These are phyloP conservation scores for Mortierella sp. DNA, from an alignment of 371 early-diverging fungal genomes.

Conservation along the genomic window DNA sequence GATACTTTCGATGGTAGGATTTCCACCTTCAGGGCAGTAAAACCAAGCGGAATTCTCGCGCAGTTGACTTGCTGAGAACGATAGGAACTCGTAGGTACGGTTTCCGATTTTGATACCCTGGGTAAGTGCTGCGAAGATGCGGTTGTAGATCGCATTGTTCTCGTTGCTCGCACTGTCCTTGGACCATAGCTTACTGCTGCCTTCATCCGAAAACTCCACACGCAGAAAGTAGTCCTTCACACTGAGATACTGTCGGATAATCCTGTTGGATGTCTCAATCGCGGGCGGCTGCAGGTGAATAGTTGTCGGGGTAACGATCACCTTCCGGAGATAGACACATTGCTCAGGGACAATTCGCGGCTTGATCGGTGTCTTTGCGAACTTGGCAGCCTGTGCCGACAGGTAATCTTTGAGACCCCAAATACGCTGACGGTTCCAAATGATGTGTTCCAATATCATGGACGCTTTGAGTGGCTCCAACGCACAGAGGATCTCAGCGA, in stretches of 20 bases:
- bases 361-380: slow-evolving; percentile 7
- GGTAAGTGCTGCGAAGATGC: slow-evolving; percentile 60
- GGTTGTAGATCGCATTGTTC: slow-evolving; percentile 60
- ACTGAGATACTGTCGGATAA: slow-evolving; percentile 63
- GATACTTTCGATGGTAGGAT: slow-evolving; percentile 64
- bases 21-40: slow-evolving; percentile 54
- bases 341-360: slow-evolving; percentile 59
- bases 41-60: slow-evolving; percentile 82
- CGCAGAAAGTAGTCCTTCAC: slow-evolving; percentile 72
- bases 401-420: slow-evolving; percentile 53
- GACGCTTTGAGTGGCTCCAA: slow-evolving; percentile 49
- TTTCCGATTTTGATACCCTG: slow-evolving; percentile 71
- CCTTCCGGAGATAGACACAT: slow-evolving; percentile 66
- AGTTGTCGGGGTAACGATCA: slow-evolving; percentile 69
- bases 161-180: slow-evolving; percentile 35
- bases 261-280: slow-evolving; percentile 74
- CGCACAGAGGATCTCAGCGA: slow-evolving; percentile 42
- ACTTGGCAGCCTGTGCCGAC: slow-evolving; percentile 7
- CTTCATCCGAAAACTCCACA: slow-evolving; percentile 77
- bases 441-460: slow-evolving; percentile 56
- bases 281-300: slow-evolving; percentile 66
- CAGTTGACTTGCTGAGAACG: slow-evolving; percentile 76
- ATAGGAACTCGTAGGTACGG: slow-evolving; percentile 75
- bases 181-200: slow-evolving; percentile 56
- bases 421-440: slow-evolving; percentile 43